Evolutionary conservation across 148 eudicot species (phyloP).

Genomic region (Cornus kousa): DNA sequence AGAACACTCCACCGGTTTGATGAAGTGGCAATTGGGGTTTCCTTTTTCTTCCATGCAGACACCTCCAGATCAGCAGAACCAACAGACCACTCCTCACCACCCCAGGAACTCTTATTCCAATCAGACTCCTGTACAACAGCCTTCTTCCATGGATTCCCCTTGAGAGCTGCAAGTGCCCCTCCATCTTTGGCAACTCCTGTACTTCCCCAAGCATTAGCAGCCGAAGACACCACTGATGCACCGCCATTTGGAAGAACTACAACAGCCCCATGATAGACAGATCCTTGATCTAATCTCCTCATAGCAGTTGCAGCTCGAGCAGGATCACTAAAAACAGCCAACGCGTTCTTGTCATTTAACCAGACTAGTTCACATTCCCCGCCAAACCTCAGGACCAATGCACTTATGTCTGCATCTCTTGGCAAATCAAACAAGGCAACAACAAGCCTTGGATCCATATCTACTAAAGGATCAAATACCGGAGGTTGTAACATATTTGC

Average conservation of each 20-base stretch:
- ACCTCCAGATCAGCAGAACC: constrained; percentile 24
- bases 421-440: constrained; percentile 86
- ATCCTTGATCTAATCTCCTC: constrained; percentile 94
- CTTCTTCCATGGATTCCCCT: constrained; percentile 73
- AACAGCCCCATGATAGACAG: constrained; percentile 73
- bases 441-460: constrained; percentile 92
- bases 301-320: constrained; percentile 92
- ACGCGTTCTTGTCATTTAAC: constrained; percentile 95
- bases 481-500: constrained; percentile 46
- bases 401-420: constrained; percentile 85
- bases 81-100: constrained; percentile 55
- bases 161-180: constrained; percentile 22
- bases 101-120: constrained; percentile 66
- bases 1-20: constrained; percentile 76
- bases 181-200: constrained; percentile 21
- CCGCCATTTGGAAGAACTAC: constrained; percentile 43
- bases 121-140: constrained; percentile 51
- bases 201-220: constrained; percentile 53
- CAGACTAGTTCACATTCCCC: constrained; percentile 97
- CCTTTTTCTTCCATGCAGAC: constrained; percentile 44
- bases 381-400: constrained; percentile 86
- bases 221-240: constrained; percentile 28
- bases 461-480: constrained; percentile 63
- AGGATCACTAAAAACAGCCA: constrained; percentile 86
- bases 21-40: constrained; percentile 42